Evolutionary conservation across 768 basidiomycete species (phyloP).

Genomic region (Trametes gibbosa): DNA sequence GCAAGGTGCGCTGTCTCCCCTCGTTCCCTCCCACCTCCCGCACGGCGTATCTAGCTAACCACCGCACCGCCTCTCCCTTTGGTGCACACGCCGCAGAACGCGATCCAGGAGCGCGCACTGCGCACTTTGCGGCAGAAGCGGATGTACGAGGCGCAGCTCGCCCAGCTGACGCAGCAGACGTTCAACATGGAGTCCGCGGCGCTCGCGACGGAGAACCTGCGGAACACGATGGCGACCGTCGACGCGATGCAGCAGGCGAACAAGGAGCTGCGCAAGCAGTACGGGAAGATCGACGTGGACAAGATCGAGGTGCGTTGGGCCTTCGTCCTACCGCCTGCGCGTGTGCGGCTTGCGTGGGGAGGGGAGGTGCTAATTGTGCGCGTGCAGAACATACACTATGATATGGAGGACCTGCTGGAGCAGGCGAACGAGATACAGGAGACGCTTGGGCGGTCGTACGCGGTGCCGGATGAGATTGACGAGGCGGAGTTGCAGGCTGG

Average conservation of each 20-base stretch:
- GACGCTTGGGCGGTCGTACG: conserved; percentile 87
- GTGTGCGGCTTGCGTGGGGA: not conserved
- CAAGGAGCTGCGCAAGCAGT: conserved; percentile 95
- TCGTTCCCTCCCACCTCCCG: too few species aligned
- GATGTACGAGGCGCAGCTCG: conserved; percentile 92
- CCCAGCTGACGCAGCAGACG: conserved; percentile 89
- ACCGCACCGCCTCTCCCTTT: not conserved
- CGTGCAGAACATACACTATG: conserved; percentile 84
- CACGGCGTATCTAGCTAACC: too few species aligned
- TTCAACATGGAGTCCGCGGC: conserved; percentile 99
- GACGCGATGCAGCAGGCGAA: conserved; percentile 96
- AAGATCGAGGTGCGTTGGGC: conserved; percentile 83
- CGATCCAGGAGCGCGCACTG: conserved; percentile 93
- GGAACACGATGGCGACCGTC: conserved; percentile 98
- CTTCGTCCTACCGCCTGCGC: not conserved
- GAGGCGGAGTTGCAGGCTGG: conserved; percentile 97
- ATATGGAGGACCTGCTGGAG: conserved; percentile 97
- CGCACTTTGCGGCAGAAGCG: conserved; percentile 91
- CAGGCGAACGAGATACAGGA: conserved; percentile 99
- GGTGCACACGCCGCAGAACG: conserved; percentile 52
- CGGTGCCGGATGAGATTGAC: conserved; percentile 95
- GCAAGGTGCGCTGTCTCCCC: conserved; percentile 61
- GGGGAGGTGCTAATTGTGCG: not conserved
- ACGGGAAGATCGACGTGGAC: conserved; percentile 95
- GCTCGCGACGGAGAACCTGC: conserved; percentile 94